phyloP scores from a whole-genome alignment of 2,329 filamentous ascomycete genomes.

The Ploettnerulaceae sp. region DNA sequence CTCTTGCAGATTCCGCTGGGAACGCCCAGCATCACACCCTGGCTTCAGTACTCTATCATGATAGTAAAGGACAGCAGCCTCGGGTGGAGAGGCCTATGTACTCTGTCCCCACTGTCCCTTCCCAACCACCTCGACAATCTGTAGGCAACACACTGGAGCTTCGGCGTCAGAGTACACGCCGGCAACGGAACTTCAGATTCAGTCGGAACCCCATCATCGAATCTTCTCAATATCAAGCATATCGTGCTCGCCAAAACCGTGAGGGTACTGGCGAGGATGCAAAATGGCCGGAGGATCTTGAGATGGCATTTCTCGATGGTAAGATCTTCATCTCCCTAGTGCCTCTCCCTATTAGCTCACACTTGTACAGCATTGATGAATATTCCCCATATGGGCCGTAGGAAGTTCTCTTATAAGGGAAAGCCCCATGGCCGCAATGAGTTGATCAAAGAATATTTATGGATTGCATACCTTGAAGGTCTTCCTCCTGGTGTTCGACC shows the following conservation, averaged over 20 bases:
- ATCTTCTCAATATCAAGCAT: conserved; percentile 59
- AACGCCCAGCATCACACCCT: conserved; percentile 30
- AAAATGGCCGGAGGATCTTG: conserved; percentile 58
- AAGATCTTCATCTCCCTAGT: conserved; percentile 28
- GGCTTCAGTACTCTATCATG: conserved; percentile 29
- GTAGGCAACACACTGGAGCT: conserved; percentile 26
- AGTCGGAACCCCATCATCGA: conserved; percentile 55
- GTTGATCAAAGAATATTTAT: conserved; percentile 65
- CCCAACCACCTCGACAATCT: conserved; percentile 23
- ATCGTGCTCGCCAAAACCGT: conserved; percentile 59
- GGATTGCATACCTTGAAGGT: conserved; percentile 40
- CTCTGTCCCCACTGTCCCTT: conserved; percentile 28
- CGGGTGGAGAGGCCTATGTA: conserved; percentile 24
- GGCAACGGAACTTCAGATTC: conserved; percentile 29
- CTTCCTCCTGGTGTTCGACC: conserved; percentile 44
- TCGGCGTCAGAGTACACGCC: conserved; percentile 33
- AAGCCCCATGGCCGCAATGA: conserved; percentile 65
- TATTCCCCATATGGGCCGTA: conserved; percentile 61
- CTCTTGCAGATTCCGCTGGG: conserved; percentile 30
- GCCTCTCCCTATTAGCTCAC: conserved; percentile 18
- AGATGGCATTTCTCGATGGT: conserved; percentile 65
- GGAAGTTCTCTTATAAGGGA: conserved; percentile 60
- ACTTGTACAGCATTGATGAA: conserved; percentile 50
- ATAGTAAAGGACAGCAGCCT: conserved; percentile 25
- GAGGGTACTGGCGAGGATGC: conserved; percentile 55